Base-by-base conservation (phyloP, 371 early-diverging fungal genomes). In the Mucor indicus region DNA sequence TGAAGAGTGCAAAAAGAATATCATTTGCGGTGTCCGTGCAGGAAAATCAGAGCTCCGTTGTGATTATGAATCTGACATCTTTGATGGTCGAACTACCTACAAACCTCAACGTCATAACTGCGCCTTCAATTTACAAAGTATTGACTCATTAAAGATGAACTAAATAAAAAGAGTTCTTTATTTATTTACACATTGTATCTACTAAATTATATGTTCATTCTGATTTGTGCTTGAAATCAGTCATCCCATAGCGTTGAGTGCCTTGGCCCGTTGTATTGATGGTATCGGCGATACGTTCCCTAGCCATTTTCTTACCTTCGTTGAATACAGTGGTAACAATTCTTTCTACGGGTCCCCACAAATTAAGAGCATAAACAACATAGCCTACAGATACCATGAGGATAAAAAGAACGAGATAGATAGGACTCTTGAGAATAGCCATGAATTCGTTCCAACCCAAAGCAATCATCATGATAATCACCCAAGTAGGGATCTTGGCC, bases 401-500 rank as follows among this genome's bases (percentile, higher is more conserved):
- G 0, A 82, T 65, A 16, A 76, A 66, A n/a, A 91, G 58, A n/a
- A 87, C 54, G 38, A 95, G 60, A 48, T 91, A 92, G 17, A 95
- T 25, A 9, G 97, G 97, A 48, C 83, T 93, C 35, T 71, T 75
- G 49, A 96, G 48, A 13, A 96, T 78, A 1, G 87, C 49, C 75
- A 91, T 80, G 30, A 93, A 84, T 64, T 96, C 97, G 62, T 96
- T 96, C 93, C 94, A 96, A 13, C 97, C 97, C 12, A 97, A 65
- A 16, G 85, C 60, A 12, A 89, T 62, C 38, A 92, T 65, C 40
- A 93, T 62, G 13, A 81, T 76, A 17, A 93, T 68, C 39, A 92
- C 83, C 95, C 96, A 98, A 23, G 75, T 67, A 7, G 98, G 98
- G 20, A 96, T 76, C 47, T 86, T 86, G 53, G 88, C 89, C 17